Evolutionary conservation across 805 yeast species (phyloP).

Genomic region (Nakazawaea wyomingensis): DNA sequence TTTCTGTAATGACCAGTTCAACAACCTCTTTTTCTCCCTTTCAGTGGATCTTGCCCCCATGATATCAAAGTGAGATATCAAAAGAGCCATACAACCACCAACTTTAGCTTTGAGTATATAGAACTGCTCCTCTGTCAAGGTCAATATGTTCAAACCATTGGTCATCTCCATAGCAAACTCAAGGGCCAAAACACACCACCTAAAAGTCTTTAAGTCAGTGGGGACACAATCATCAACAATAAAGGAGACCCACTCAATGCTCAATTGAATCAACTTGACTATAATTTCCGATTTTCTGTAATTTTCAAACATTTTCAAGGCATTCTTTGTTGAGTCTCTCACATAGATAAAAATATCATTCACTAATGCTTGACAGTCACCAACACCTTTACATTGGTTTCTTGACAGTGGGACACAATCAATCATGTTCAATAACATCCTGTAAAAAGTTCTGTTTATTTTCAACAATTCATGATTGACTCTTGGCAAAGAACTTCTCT

Average conservation of each 20-base stretch:
- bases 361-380: conserved; percentile 68
- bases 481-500: conserved; percentile 62
- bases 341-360: conserved; percentile 73
- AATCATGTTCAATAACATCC: conserved; percentile 60
- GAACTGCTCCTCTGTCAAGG: conserved; percentile 75
- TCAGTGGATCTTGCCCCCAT: conserved; percentile 95
- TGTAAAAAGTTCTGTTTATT: conserved; percentile 61
- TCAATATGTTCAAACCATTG: conserved; percentile 79
- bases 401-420: conserved; percentile 49
- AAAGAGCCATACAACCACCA: conserved; percentile 88
- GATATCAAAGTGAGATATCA: conserved; percentile 93
- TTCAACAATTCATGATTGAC: conserved; percentile 70
- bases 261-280: conserved; percentile 63
- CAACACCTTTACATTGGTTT: conserved; percentile 52
- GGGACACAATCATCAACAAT: conserved; percentile 94
- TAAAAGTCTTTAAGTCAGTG: conserved; percentile 81
- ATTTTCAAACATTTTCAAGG: conserved; percentile 59
- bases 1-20: conserved; percentile 47
- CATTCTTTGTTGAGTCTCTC: conserved; percentile 74
- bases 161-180: conserved; percentile 97
- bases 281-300: conserved; percentile 63
- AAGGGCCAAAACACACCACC: conserved; percentile 94
- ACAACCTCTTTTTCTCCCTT: conserved; percentile 48
- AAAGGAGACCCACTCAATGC: conserved; percentile 89
- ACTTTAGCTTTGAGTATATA: conserved; percentile 69